Evolutionary conservation across 371 early-diverging fungal genomes (phyloP), one percentile per base, ranked within the genome.

Genomic region (Rhizopus sp.): DNA sequence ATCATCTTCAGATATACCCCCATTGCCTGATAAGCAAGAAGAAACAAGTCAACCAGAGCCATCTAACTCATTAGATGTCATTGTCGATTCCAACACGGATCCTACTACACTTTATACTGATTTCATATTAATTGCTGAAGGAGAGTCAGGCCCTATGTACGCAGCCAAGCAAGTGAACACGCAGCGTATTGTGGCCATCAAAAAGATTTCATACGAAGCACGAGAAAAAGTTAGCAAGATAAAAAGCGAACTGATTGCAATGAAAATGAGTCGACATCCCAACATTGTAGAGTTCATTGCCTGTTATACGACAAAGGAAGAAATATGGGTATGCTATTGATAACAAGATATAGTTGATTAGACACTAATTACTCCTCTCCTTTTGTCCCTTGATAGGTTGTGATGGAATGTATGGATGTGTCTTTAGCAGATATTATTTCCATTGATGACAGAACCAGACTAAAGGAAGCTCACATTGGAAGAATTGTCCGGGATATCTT

Each of bases 341-440:
- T 23, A 23, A 23, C 23, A 23, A 23, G 23, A 23, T 23, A 23
- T 23, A 1, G 23, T 2, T 23, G 23, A 2, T 2, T 23, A 23
- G 23, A 23, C 1, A 23, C 2, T 23, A 23, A 23, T 23, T 23
- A 23, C 23, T 23, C 23, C 2, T 2, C 23, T 23, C 2, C 2
- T 13, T 45, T 38, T 32, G 4, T 44, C 29, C 23, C 23, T 23
- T 23, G 23, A 23, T 81, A 86, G 87, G 78, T 90, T 46, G 86
- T 87, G 16, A 89, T 87, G 86, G 92, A 91, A 64, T 88, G 82
- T 52, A 91, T 91, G 90, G 89, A 87, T 59, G 81, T 89, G 13
- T 87, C 92, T 1, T 72, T 91, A n/a, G 85, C 90, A 3, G 90
- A 91, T 62, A 69, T 89, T 13, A 80, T 90, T 53, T 84, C 84